A percentile compares a stretch with the other conserved stretches of the same genome.
Conservation (phyloP, 2,329 filamentous ascomycete genomes). For the Hymenoscyphus infarciens region DNA sequence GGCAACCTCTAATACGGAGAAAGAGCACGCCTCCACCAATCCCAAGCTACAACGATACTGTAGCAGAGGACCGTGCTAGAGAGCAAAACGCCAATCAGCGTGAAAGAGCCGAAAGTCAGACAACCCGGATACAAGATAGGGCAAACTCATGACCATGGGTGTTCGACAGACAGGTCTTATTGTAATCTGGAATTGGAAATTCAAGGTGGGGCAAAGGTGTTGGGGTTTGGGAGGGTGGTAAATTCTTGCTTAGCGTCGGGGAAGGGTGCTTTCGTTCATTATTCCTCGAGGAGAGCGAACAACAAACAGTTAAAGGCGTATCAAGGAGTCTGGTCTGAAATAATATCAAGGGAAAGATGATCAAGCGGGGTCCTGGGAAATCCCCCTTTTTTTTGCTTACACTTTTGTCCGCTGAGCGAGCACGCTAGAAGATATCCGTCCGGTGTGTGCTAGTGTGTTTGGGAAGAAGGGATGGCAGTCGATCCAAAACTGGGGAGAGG, state of each 20-base stretch:
- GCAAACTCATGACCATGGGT: conserved; percentile 3
- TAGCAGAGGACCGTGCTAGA: conserved; percentile 30
- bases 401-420: background rate
- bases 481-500: background rate
- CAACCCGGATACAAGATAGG: background rate
- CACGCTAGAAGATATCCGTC: background rate
- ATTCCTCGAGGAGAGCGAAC: background rate
- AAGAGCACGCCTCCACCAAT: conserved; percentile 35
- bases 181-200: background rate
- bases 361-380: background rate
- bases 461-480: background rate
- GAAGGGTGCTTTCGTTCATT: background rate
- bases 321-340: background rate
- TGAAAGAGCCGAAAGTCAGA: conserved; percentile 5
- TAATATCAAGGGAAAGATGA: conserved; percentile 1
- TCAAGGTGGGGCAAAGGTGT: background rate
- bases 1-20: conserved; percentile 46
- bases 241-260: conserved; percentile 2
- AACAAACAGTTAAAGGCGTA: background rate
- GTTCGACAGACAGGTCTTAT: background rate
- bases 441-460: background rate
- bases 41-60: conserved; percentile 36
- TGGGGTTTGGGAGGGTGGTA: background rate
- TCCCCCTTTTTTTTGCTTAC: background rate
- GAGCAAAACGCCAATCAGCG: conserved; percentile 25